Evolutionary conservation across 2,329 filamentous ascomycete species (phyloP), one percentile per base, ranked within the genome.

Genomic region (Colletotrichum siamense): DNA sequence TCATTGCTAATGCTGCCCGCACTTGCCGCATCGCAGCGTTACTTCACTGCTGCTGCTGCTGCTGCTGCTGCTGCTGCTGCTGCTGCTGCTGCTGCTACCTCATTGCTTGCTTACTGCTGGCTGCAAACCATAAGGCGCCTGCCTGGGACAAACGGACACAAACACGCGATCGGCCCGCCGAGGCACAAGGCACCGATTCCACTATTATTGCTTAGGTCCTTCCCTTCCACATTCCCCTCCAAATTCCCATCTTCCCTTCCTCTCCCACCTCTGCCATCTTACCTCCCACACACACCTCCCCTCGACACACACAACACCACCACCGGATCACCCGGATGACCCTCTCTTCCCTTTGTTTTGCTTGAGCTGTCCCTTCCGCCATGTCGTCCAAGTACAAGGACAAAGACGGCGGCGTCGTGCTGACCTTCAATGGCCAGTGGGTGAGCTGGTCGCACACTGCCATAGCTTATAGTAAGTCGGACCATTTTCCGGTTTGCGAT

Each of bases 371-470:
- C 36, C 8, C 8, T 52, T 13, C 70, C 72, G 70, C 71, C 64
- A 89, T 89, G 88, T 84, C 86, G 77, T 81, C 83, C 73, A 89
- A 87, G 80, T 93, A 91, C 85, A 94, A 93, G 85, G 92, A 94
- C 86, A 92, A 92, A 85, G 90, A 92, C 79, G 87, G 87, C 79
- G 91, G 91, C 80, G 88, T 91, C 74, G 86, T 93, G 79, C 83
- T 92, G 77, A 85, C 89, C 79, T 91, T 99, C 83, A 96, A 94
- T 83, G 97, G 95, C 79, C 94, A 94, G 89, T 98, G 95, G 95
- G 90, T 99, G 79, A 95, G 96, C 76, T 98, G 95, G 91, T 86
- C 92, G 79, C 97, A 99, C 87, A 99, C 97, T 10, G 85, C 89
- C 64, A 88, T 95, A 80, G 97, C 96, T 76, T 99, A 98, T 85